Base-by-base conservation (phyloP, 139 green algal genomes). In the Coccomyxa sp. region DNA sequence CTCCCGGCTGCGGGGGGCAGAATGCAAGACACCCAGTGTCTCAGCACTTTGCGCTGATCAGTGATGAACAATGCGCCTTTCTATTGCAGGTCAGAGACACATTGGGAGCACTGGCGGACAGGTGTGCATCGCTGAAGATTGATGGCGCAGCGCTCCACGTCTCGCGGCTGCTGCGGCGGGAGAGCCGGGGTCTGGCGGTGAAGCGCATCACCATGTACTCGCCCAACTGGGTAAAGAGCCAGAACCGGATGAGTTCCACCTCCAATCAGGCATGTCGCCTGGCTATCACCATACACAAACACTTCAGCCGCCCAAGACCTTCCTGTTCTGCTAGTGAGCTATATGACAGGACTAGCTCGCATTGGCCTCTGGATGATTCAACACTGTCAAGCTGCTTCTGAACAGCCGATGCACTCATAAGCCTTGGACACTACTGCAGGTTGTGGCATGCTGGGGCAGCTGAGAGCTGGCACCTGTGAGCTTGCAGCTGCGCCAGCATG, bases 181-280 rank as follows among this genome's bases (percentile, higher is more conserved):
- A 39, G 76, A 71, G 31, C 27, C 76, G 68, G 39, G 69, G 78
- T 24, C 27, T 88, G 41, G 40, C 58, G 41, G 72, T 85, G 9
- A 86, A 86, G 73, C 76, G 58, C n/a, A 83, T 94, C 36, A 80
- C 89, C 68, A 64, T 70, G 40, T 87, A 86, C 70, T 74, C 12
- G 27, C 76, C 84, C 9, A 81, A 85, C 39, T 94, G 89, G 89
- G 89, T 93, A n/a, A 81, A 81, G 44, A 82, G 55, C 35, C 88
- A 94, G 84, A 81, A 70, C 39, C 79, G 91, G 35, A 95, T 95
- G 91, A 69, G 75, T 0, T 81, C 54, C 70, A 95, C 85, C 50
- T 92, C 86, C 87, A 96, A 96, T 79, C 92, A 96, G 64, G 64
- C n/a, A 1, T 36, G 50, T n/a, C n/a, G n/a, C n/a, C n/a, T n/a